Evolutionary conservation across 805 yeast genomes (phyloP).

Genomic region (Kluyveromyces nonfermentans): DNA sequence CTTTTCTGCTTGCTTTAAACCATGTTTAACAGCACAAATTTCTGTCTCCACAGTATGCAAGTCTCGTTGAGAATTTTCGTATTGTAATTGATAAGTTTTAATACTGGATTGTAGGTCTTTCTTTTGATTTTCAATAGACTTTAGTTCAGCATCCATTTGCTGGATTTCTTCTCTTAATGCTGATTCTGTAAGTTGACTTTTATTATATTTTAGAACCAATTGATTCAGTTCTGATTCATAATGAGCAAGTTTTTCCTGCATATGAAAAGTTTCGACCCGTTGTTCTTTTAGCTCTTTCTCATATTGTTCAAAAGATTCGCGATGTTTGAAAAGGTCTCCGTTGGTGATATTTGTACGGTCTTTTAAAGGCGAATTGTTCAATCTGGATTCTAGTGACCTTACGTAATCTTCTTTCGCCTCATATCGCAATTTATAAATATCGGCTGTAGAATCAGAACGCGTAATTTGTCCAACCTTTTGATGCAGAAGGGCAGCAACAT

Average conservation of each 20-base stretch:
- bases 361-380: conserved; percentile 18
- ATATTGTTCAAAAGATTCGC: conserved; percentile 22
- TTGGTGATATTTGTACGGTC: conserved; percentile 22
- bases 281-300: conserved; percentile 26
- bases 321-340: conserved; percentile 21
- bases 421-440: conserved; percentile 36
- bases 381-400: conserved; percentile 32
- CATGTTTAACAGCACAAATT: conserved; percentile 39
- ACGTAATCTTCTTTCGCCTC: conserved; percentile 39
- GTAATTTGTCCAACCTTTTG: conserved; percentile 18
- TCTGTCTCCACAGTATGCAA: conserved; percentile 75
- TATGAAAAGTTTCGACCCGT: conserved; percentile 32
- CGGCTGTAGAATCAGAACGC: conserved; percentile 23
- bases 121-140: conserved; percentile 47
- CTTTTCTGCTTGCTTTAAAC: conserved; percentile 39
- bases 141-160: conserved; percentile 46
- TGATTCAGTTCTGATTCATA: conserved; percentile 35
- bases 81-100: conserved; percentile 55
- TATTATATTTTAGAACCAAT: conserved; percentile 34
- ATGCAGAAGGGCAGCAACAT: conserved; percentile 26
- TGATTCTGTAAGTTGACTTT: conserved; percentile 31
- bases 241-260: conserved; percentile 43
- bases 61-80: conserved; percentile 64
- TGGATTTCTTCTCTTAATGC: conserved; percentile 32
- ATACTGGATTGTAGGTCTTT: conserved; percentile 44